phyloP scores from a whole-genome alignment of 2,329 filamentous ascomycete genomes.

The Alternaria longipes region DNA sequence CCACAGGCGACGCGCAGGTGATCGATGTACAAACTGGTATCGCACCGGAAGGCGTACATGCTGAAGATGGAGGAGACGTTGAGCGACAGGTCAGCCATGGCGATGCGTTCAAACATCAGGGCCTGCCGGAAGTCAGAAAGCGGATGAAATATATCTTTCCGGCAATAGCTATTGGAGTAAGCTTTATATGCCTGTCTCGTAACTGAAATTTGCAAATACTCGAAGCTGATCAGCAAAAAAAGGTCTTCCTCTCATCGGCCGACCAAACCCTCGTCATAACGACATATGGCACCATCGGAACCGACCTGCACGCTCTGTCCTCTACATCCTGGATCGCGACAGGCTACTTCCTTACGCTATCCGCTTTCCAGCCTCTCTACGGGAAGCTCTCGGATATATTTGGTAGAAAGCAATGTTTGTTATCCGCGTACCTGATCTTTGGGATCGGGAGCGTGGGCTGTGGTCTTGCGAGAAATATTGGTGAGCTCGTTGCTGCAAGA shows the following conservation, averaged over 20 bases:
- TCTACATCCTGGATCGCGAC: conserved; percentile 77
- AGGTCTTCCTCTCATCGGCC: conserved; percentile 75
- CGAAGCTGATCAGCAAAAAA: conserved; percentile 7
- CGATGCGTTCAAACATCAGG: conserved; percentile 52
- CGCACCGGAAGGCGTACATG: conserved; percentile 31
- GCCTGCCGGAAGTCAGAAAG: conserved; percentile 59
- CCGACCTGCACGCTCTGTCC: conserved; percentile 76
- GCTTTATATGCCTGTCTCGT: conserved; percentile 25
- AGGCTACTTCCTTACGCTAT: conserved; percentile 76
- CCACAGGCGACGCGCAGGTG: conserved; percentile 15
- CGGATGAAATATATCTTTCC: conserved; percentile 67
- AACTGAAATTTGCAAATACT: neutral
- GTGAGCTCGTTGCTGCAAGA: conserved; percentile 71
- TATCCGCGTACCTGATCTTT: conserved; percentile 72
- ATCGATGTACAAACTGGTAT: conserved; percentile 39
- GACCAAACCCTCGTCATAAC: conserved; percentile 81
- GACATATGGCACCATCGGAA: conserved; percentile 81
- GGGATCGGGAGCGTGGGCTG: conserved; percentile 71
- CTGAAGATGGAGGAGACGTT: conserved; percentile 41
- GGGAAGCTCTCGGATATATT: conserved; percentile 77
- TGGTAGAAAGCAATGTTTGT: conserved; percentile 70
- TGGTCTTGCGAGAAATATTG: conserved; percentile 70
- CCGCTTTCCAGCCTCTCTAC: conserved; percentile 78
- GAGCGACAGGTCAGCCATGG: conserved; percentile 48
- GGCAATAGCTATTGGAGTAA: conserved; percentile 69